These are phyloP conservation scores for Colletotrichum sp. DNA, from an alignment of 2,329 filamentous ascomycete species.

Conservation along the genomic window DNA sequence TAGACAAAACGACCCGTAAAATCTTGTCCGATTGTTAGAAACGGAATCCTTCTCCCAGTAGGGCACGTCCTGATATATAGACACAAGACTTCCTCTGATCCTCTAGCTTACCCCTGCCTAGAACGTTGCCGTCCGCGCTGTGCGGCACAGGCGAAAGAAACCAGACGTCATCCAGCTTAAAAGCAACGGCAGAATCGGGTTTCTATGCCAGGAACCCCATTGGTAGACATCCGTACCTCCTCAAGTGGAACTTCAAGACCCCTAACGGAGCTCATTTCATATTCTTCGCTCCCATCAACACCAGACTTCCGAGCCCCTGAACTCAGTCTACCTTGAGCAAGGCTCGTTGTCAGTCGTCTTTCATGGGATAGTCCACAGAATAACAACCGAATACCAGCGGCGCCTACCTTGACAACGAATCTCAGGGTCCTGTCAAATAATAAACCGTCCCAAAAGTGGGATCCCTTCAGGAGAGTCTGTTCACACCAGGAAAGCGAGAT, in stretches of 20 bases:
- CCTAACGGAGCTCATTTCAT: not conserved
- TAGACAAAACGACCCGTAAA: too few relatives aligned
- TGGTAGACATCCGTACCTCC: not conserved
- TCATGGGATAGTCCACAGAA: not conserved
- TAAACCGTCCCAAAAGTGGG: not conserved
- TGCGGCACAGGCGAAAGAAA: not conserved
- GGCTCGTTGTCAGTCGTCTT: not conserved
- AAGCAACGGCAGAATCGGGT: not conserved
- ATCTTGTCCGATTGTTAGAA: too few relatives aligned
- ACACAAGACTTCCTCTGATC: not conserved
- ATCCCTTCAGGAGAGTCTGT: not conserved
- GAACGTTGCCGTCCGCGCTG: not conserved
- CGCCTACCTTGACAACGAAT: fast-evolving
- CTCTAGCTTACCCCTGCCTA: not conserved
- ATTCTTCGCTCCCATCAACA: not conserved
- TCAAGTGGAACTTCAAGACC: not conserved
- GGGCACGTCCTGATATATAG: not conserved
- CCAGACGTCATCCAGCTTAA: not conserved
- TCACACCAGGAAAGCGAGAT: not conserved
- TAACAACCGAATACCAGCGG: not conserved
- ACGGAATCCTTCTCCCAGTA: not conserved
- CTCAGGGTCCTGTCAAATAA: not conserved
- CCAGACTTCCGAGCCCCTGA: not conserved
- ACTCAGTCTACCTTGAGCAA: not conserved
- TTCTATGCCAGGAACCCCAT: not conserved